Conservation (phyloP, 768 basidiomycete species). For the Tylopilus intermedius region DNA sequence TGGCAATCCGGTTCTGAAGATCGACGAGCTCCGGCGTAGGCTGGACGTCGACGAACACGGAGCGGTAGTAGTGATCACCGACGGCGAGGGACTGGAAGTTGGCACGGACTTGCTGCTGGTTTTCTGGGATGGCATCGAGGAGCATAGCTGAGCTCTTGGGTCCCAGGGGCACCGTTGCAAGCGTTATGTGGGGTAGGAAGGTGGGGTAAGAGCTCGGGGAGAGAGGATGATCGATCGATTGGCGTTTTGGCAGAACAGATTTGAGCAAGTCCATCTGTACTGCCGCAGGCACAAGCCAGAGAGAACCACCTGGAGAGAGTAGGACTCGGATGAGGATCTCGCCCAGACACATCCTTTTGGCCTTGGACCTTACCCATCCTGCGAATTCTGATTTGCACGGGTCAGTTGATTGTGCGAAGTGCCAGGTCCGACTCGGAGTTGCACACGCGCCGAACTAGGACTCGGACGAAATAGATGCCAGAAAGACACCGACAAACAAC, state of each 20-base stretch:
- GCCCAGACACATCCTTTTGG: neutral
- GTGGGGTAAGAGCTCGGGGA: conserved; percentile 48
- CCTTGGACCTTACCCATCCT: conserved; percentile 22
- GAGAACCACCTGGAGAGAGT: conserved; percentile 43
- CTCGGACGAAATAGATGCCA: no score
- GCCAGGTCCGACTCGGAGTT: neutral
- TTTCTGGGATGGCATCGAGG: conserved; percentile 36
- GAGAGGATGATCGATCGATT: conserved; percentile 12
- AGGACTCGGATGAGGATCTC: neutral
- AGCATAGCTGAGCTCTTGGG: conserved; percentile 21
- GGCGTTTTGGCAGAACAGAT: conserved; percentile 42
- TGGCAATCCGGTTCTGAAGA: conserved; percentile 48
- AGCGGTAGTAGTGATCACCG: conserved; percentile 65
- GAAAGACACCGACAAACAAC: neutral
- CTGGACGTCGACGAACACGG: conserved; percentile 55
- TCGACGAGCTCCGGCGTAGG: conserved; percentile 40
- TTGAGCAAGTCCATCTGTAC: conserved; percentile 41
- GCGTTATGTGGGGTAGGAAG: conserved; percentile 70
- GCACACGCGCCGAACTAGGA: no score
- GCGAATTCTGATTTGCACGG: neutral
- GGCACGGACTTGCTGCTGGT: conserved; percentile 35
- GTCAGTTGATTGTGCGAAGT: neutral
- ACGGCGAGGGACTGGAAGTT: conserved; percentile 51
- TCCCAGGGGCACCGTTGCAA: conserved; percentile 40
- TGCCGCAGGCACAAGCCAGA: conserved; percentile 68